phyloP scores from a whole-genome alignment of 768 basidiomycete genomes.

The Mycena rosella region DNA sequence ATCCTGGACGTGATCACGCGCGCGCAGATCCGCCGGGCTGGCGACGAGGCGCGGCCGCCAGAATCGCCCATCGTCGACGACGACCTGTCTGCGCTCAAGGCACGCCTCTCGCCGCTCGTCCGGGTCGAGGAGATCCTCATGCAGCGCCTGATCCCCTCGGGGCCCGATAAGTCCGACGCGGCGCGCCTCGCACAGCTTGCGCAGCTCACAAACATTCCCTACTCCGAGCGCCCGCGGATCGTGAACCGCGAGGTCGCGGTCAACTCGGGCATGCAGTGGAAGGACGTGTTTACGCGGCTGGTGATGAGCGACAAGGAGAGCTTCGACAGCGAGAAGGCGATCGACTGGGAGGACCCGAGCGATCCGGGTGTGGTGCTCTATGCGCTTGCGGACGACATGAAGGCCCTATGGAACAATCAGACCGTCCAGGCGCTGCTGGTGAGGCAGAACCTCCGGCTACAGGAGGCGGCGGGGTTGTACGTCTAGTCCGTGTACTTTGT shows the following conservation, averaged over 20 bases:
- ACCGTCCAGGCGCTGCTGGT: constrained; percentile 64
- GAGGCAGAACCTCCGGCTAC: constrained; percentile 66
- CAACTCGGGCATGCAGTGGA: constrained; percentile 66
- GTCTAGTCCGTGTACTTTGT: background rate
- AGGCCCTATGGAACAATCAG: constrained; percentile 71
- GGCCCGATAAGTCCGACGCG: constrained; percentile 49
- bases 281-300: constrained; percentile 57
- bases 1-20: constrained; percentile 69
- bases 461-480: constrained; percentile 82
- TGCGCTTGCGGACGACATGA: constrained; percentile 74
- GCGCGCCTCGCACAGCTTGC: constrained; percentile 42
- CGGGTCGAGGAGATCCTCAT: constrained; percentile 73
- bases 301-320: constrained; percentile 44
- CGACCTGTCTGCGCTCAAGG: constrained; percentile 61
- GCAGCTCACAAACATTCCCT: constrained; percentile 36
- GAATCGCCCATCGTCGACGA: constrained; percentile 39
- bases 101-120: constrained; percentile 71
- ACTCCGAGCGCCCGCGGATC: constrained; percentile 43
- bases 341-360: constrained; percentile 61
- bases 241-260: constrained; percentile 63
- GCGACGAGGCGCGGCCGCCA: constrained; percentile 26
- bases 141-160: constrained; percentile 65
- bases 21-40: constrained; percentile 37
- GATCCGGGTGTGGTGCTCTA: constrained; percentile 72
- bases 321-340: constrained; percentile 46